Conservation (phyloP, 441 rosid species). For the Bruguiera hainesii region DNA sequence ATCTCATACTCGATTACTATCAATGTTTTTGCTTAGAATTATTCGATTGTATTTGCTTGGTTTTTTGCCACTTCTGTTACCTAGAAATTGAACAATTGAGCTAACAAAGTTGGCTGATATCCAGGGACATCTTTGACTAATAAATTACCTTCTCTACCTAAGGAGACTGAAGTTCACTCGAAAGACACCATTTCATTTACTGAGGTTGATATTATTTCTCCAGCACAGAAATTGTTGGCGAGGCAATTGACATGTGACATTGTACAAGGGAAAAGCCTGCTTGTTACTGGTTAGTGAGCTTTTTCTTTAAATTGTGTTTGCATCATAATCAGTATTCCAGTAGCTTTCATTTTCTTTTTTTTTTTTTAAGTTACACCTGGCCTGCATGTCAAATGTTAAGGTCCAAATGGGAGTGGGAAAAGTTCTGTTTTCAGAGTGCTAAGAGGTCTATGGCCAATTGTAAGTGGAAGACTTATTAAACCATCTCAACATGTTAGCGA, state of each 20-base stretch:
- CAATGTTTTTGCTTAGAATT: not conserved
- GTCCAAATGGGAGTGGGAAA: constrained; percentile 99
- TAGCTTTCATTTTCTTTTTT: not conserved
- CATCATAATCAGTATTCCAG: not conserved
- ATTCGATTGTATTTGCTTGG: not conserved
- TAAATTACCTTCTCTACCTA: constrained; percentile 26
- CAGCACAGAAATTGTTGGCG: constrained; percentile 88
- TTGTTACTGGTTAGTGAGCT: constrained; percentile 83
- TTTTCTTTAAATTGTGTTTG: constrained; percentile 7
- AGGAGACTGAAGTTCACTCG: constrained; percentile 34
- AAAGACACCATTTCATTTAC: constrained; percentile 68
- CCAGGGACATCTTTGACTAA: constrained; percentile 40
- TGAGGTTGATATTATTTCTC: constrained; percentile 89
- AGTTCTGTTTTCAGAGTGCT: constrained; percentile 97
- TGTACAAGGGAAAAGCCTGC: constrained; percentile 78
- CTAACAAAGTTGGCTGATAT: constrained; percentile 22
- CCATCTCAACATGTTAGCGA: constrained; percentile 56
- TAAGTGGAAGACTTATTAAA: constrained; percentile 71
- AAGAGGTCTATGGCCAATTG: constrained; percentile 94
- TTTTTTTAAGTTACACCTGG: constrained; percentile 26
- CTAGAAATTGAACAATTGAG: constrained; percentile 3
- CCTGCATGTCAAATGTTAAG: constrained; percentile 40
- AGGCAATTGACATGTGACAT: constrained; percentile 79
- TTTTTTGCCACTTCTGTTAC: not conserved
- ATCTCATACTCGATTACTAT: too few relatives aligned